Percentiles rank a stretch among this genome's conserved stretches.
phyloP scores from a whole-genome alignment of 164 flowering plant genomes.

The Magnolia kwangsiensis region DNA sequence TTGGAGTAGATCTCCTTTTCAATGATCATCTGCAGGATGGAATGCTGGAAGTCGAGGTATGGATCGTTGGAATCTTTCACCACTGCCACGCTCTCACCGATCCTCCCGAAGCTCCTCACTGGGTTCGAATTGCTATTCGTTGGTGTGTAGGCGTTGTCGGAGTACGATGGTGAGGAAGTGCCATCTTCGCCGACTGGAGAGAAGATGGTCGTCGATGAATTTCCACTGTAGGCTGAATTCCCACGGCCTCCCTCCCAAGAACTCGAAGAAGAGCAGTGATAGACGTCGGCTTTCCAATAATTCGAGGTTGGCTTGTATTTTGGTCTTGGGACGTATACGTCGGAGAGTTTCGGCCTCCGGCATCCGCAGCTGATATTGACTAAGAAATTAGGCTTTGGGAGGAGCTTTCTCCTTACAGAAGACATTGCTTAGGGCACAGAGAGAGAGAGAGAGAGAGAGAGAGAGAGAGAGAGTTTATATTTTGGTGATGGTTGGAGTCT shows the following conservation, averaged over 20 bases:
- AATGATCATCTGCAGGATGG: conserved; percentile 70
- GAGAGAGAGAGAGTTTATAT: not conserved
- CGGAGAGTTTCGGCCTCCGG: conserved; percentile 45
- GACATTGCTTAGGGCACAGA: conserved; percentile 3
- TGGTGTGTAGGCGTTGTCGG: not conserved
- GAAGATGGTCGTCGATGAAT: not conserved
- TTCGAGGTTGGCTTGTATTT: conserved; percentile 15
- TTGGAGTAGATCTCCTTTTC: conserved; percentile 52
- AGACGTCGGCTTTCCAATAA: not conserved
- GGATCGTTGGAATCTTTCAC: conserved; percentile 66
- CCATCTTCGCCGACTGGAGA: not conserved
- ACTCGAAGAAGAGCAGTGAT: conserved; percentile 17
- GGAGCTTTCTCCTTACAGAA: conserved; percentile 32
- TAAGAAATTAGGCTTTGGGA: conserved; percentile 28
- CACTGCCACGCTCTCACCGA: conserved; percentile 52
- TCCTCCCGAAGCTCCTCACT: conserved; percentile 15
- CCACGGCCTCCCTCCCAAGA: conserved; percentile 13
- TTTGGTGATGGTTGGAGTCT: not conserved
- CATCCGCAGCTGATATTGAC: conserved; percentile 61
- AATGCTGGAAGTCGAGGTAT: conserved; percentile 53
- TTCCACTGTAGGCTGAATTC: too few species aligned
- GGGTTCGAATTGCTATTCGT: not conserved
- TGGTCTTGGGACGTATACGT: conserved; percentile 35
- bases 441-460: not conserved
- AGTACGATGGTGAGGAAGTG: not conserved